Percentiles rank a stretch among this genome's conserved stretches.
Conservation (phyloP, 768 basidiomycete species). For the Mycena olivaceomarginata region DNA sequence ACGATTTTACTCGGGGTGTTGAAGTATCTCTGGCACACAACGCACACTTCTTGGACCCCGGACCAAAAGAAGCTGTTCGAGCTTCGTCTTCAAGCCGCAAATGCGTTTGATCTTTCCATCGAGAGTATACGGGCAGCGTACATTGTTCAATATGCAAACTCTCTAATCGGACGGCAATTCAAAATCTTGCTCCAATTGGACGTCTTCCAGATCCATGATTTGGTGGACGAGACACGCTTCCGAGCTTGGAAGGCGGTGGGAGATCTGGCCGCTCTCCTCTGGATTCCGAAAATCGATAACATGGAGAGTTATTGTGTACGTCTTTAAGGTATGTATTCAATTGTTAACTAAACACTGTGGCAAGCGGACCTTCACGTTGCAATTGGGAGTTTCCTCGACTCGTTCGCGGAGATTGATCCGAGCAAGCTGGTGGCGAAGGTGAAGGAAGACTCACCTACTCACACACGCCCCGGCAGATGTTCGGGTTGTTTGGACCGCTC, state of each 20-base stretch:
- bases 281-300: slow-evolving; percentile 60
- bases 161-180: too few species aligned
- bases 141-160: too few species aligned
- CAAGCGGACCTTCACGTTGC: slow-evolving; percentile 41
- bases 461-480: too few species aligned
- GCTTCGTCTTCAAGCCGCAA: slow-evolving; percentile 30
- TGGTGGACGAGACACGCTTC: slow-evolving; percentile 51
- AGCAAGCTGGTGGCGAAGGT: slow-evolving; percentile 41
- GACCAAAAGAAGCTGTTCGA: slow-evolving; percentile 47
- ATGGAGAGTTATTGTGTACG: too few species aligned
- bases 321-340: too few species aligned
- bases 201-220: background rate
- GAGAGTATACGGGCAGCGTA: too few species aligned
- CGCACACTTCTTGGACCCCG: slow-evolving; percentile 55
- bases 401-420: slow-evolving; percentile 44
- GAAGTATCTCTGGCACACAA: slow-evolving; percentile 64
- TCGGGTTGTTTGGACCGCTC: slow-evolving; percentile 14
- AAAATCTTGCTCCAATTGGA: too few species aligned
- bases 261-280: slow-evolving; percentile 59
- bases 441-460: background rate
- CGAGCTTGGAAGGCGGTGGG: slow-evolving; percentile 57
- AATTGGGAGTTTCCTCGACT: slow-evolving; percentile 46
- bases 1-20: slow-evolving; percentile 55
- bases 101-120: too few species aligned
- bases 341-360: too few species aligned